Conservation (phyloP, 2,329 filamentous ascomycete genomes). For the Myrmaecium sp. region DNA sequence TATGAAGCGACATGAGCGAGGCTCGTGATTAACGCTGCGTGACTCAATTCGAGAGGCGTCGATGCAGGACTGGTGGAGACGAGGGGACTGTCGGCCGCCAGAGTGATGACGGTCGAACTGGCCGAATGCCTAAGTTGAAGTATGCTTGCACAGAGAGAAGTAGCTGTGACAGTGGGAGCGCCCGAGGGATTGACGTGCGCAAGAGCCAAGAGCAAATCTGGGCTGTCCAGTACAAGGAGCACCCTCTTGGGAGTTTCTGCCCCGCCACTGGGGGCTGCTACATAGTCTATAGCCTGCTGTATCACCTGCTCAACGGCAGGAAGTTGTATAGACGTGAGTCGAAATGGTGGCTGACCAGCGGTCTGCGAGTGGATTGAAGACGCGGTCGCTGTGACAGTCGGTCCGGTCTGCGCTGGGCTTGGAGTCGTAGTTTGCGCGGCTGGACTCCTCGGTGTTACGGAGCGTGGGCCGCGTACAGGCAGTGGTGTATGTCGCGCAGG, state of each 20-base stretch:
- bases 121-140: conserved; percentile 31
- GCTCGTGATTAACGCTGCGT: conserved; percentile 53
- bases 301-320: conserved; percentile 12
- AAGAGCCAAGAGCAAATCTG: conserved; percentile 23
- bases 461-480: conserved; percentile 5
- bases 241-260: conserved; percentile 10
- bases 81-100: conserved; percentile 60
- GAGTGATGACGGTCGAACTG: conserved; percentile 47
- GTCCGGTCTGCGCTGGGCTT: conserved; percentile 1
- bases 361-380: conserved; percentile 1
- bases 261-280: conserved; percentile 4
- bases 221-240: conserved; percentile 28
- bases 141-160: conserved; percentile 12
- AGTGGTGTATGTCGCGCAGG: background rate
- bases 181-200: conserved; percentile 1
- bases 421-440: background rate
- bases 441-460: conserved; percentile 4
- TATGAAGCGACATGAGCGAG: conserved; percentile 60
- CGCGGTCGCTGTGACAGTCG: conserved; percentile 1
- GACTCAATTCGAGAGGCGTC: conserved; percentile 52
- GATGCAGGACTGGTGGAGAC: conserved; percentile 28
- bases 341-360: conserved; percentile 6
- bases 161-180: conserved; percentile 8
- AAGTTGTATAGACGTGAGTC: conserved; percentile 14
- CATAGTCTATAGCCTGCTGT: conserved; percentile 10